A percentile compares a stretch with the other conserved stretches of the same genome.
These are phyloP conservation scores for Aspergillus incahuasiensis DNA, from an alignment of 495 filamentous ascomycete species.

Conservation along the genomic window DNA sequence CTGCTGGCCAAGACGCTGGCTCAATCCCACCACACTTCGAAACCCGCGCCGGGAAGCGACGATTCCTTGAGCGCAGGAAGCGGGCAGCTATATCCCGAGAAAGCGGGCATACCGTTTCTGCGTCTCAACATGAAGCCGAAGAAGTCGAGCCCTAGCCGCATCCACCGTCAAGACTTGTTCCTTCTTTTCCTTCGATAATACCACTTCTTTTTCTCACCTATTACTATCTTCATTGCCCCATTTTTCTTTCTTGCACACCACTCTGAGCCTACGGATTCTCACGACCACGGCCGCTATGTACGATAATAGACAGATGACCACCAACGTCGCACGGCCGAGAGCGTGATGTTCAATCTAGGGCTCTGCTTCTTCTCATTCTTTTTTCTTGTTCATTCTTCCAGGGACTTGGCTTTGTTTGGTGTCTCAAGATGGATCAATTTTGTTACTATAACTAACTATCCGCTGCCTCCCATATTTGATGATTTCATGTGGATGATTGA, in stretches of 20 bases:
- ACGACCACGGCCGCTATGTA: constrained; percentile 19
- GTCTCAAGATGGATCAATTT: constrained; percentile 1
- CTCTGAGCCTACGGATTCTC: background rate
- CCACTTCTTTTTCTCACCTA: constrained; percentile 1
- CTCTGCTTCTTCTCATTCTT: no score
- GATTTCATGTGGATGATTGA: constrained; percentile 8
- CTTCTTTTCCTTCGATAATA: constrained; percentile 1
- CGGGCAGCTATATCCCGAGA: constrained; percentile 16
- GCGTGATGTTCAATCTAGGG: constrained; percentile 7
- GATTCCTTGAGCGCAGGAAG: constrained; percentile 63
- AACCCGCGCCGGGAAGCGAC: constrained; percentile 80
- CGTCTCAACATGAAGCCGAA: constrained; percentile 34
- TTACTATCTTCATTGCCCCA: background rate
- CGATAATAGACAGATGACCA: constrained; percentile 13
- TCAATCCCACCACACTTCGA: constrained; percentile 80
- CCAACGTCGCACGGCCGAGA: background rate
- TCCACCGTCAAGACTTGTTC: background rate
- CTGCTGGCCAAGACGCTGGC: constrained; percentile 63
- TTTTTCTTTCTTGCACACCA: background rate
- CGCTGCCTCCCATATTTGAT: background rate
- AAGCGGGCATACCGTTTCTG: constrained; percentile 18
- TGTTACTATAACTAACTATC: background rate
- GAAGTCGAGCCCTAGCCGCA: constrained; percentile 35
- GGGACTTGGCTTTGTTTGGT: background rate
- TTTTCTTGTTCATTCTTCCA: background rate